These are phyloP conservation scores for Suillus placidus DNA, from an alignment of 768 basidiomycete species.

Conservation along the genomic window DNA sequence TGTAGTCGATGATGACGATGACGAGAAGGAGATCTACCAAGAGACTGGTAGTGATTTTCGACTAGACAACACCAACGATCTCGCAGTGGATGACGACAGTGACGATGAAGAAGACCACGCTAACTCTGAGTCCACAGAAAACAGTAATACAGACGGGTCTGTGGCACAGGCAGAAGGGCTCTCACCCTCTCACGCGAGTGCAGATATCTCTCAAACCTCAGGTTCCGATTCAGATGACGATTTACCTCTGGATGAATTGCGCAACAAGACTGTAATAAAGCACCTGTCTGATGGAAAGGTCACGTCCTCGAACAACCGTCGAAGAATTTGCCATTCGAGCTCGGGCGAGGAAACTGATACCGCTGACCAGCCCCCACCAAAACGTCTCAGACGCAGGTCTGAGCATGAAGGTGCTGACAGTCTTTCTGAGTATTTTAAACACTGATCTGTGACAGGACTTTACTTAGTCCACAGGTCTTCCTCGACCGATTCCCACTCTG, in stretches of 20 bases:
- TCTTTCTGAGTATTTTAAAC: not conserved
- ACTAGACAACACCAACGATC: not conserved
- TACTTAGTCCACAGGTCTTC: not conserved
- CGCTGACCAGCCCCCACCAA: not conserved
- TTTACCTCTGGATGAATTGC: conserved; percentile 1
- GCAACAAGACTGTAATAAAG: not conserved
- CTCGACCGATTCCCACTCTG: not conserved
- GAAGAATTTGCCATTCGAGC: not conserved
- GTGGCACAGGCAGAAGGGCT: not conserved
- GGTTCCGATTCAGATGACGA: not conserved
- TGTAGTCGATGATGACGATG: conserved; percentile 8
- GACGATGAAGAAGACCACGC: not conserved
- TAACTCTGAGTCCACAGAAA: not conserved
- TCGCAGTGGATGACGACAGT: not conserved
- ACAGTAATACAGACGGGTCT: not conserved
- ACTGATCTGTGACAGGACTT: too few species aligned
- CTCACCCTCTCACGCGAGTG: not conserved
- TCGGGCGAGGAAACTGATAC: not conserved
- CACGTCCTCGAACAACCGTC: not conserved
- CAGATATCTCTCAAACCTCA: not conserved
- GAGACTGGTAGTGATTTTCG: not conserved
- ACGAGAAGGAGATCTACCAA: not conserved
- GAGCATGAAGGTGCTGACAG: not conserved
- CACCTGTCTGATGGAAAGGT: not conserved
- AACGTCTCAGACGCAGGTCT: not conserved